Evolutionary conservation across 768 basidiomycete genomes (phyloP), one percentile per base, ranked within the genome.

Genomic region (Termitomyces sp.): DNA sequence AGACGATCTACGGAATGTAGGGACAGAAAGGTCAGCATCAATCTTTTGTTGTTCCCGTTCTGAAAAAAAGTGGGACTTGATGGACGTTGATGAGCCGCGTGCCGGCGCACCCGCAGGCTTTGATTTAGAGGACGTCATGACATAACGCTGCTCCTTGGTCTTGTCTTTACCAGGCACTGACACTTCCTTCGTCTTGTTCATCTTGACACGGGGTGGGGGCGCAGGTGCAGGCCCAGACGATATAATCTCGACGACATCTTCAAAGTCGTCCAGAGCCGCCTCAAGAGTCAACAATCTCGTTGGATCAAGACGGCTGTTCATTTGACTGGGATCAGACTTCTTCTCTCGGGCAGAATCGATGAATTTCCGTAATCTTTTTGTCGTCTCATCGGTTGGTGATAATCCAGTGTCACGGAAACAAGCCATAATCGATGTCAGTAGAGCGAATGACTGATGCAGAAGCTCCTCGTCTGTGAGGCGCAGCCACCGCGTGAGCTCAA

Each of bases 401-500:
- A 86, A 74, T 6, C 74, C 70, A 2, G 82, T 82, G 46, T 85
- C 82, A 52, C 80, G 80, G 72, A 97, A 93, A 59, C 89, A 84
- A 20, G 83, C 80, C 50, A 98, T 76, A 27, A 98, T 78, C 13
- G 85, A 82, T 65, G 90, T 86, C 24, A 98, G 75, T 22, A 98
- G 78, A 50, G 90, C 78, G 61, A 92, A 94, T 0, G 94, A 88
- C 64, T 95, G 92, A 69, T 94, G 87, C 2, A 98, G 76, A 6
- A 97, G 79, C 67, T 98, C 96, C 64, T 88, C 82, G 70, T 98
- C 93, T 13, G 94, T 98, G 36, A 98, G 78, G 26, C 95, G 86
- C 47, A 98, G 74, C 97, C 97, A 99, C 52, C 84, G 80, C 18
- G 87, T 78, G 49, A 96, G 77, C 65, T 93, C 89, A 3, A 81